phyloP scores from a whole-genome alignment of 768 basidiomycete genomes.

The Lactarius psammicola region DNA sequence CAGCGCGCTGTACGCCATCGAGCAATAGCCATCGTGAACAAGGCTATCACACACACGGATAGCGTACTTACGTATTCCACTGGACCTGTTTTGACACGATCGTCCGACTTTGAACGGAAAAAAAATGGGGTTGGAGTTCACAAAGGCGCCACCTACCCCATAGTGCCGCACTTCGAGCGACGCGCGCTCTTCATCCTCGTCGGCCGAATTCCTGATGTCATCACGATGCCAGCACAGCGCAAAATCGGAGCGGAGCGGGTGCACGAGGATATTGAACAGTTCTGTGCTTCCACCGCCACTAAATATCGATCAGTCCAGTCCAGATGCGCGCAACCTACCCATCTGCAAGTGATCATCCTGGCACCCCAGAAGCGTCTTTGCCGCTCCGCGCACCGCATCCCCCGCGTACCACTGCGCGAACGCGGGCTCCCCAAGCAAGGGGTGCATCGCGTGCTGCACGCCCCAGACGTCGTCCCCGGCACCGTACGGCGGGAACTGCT shows the following conservation, averaged over 20 bases:
- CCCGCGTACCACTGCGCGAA: constrained; percentile 73
- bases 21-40: neutral
- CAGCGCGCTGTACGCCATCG: constrained; percentile 49
- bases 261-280: constrained; percentile 73
- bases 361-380: constrained; percentile 53
- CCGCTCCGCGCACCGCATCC: constrained; percentile 44
- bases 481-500: constrained; percentile 75
- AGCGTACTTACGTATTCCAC: constrained; percentile 68
- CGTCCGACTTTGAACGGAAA: neutral
- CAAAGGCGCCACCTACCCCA: constrained; percentile 48
- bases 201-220: constrained; percentile 60
- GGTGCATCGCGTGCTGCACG: constrained; percentile 81
- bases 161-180: constrained; percentile 60
- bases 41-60: neutral
- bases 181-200: constrained; percentile 54
- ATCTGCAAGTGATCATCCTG: constrained; percentile 62
- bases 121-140: neutral
- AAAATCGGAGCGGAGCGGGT: constrained; percentile 62
- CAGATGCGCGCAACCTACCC: constrained; percentile 48
- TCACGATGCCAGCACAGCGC: constrained; percentile 81
- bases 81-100: constrained; percentile 49
- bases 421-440: constrained; percentile 54
- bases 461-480: constrained; percentile 71
- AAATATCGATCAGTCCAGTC: neutral
- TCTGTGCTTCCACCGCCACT: constrained; percentile 46